A percentile compares a stretch with the other conserved stretches of the same genome.
Conservation (phyloP, 140 eudicot species). For the Cichorium intybus region DNA sequence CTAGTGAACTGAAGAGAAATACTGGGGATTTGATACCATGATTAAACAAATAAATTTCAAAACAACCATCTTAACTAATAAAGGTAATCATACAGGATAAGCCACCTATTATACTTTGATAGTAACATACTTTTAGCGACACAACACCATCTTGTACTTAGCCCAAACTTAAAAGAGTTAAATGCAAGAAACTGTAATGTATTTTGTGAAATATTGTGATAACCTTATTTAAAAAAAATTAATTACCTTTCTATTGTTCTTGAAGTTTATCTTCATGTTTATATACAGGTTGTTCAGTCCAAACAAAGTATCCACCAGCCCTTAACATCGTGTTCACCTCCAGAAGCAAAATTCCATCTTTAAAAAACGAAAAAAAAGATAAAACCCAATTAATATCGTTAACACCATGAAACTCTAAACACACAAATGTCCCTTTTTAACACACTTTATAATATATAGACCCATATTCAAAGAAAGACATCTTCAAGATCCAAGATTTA, state of each 20-base stretch:
- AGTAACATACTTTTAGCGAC: too few relatives aligned
- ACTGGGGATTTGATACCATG: too few relatives aligned
- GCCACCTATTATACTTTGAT: too few relatives aligned
- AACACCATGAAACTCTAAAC: neutral
- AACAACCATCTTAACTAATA: too few relatives aligned
- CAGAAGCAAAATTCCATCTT: slow-evolving; percentile 81
- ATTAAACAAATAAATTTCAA: too few relatives aligned
- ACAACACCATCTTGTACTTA: too few relatives aligned
- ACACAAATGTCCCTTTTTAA: too few relatives aligned
- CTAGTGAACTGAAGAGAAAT: too few relatives aligned
- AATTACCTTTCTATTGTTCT: slow-evolving; percentile 66
- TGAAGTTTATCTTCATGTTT: slow-evolving; percentile 56
- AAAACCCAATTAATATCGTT: slow-evolving; percentile 14
- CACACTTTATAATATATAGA: neutral
- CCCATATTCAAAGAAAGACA: neutral
- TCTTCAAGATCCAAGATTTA: slow-evolving; percentile 16
- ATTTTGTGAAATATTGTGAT: neutral
- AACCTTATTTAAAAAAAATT: neutral
- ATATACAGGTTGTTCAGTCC: slow-evolving; percentile 75
- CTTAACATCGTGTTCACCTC: slow-evolving; percentile 82
- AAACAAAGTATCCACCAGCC: slow-evolving; percentile 79
- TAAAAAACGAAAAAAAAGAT: slow-evolving; percentile 23
- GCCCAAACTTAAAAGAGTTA: too few relatives aligned
- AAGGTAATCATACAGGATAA: too few relatives aligned
- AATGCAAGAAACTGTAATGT: slow-evolving; percentile 3